A percentile compares a stretch with the other conserved stretches of the same genome.
phyloP scores from a whole-genome alignment of 345 rosid species.

The Rubroshorea leprosula region DNA sequence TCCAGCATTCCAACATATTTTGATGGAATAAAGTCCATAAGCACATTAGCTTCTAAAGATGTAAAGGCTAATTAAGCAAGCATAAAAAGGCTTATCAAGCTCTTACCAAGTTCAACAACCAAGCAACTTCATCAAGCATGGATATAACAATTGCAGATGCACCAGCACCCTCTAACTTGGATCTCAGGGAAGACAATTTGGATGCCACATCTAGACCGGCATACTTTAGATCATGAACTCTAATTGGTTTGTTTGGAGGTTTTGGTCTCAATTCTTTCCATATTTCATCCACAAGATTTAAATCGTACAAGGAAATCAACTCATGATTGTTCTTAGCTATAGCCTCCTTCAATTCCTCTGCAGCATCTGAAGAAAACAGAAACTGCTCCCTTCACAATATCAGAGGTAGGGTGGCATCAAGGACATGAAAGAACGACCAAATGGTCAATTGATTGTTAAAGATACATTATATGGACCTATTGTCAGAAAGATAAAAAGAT shows the following conservation, averaged over 20 bases:
- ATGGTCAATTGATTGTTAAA: neutral
- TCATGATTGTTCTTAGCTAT: conserved; percentile 73
- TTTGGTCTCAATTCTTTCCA: conserved; percentile 88
- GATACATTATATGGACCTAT: conserved; percentile 1
- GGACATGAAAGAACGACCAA: conserved; percentile 17
- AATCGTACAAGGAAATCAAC: conserved; percentile 67
- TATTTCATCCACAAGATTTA: conserved; percentile 77
- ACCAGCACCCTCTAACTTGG: conserved; percentile 58
- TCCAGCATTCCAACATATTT: conserved; percentile 13
- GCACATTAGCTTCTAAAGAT: neutral
- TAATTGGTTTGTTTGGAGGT: conserved; percentile 67
- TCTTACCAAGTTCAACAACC: conserved; percentile 88
- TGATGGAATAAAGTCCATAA: neutral
- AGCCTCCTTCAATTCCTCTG: conserved; percentile 82
- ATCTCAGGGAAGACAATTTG: conserved; percentile 63
- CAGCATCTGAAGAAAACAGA: conserved; percentile 90
- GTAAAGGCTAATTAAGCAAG: neutral
- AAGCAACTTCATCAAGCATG: conserved; percentile 95
- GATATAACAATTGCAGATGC: conserved; percentile 81
- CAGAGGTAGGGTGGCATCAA: conserved; percentile 37
- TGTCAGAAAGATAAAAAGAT: conserved; percentile 26
- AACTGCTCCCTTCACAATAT: conserved; percentile 91
- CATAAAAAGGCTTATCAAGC: conserved; percentile 3
- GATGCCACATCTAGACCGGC: conserved; percentile 79
- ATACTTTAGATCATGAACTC: conserved; percentile 80